phyloP scores from a whole-genome alignment of 1,284 basidiomycete species.

The Malassezia yamatoensis region DNA sequence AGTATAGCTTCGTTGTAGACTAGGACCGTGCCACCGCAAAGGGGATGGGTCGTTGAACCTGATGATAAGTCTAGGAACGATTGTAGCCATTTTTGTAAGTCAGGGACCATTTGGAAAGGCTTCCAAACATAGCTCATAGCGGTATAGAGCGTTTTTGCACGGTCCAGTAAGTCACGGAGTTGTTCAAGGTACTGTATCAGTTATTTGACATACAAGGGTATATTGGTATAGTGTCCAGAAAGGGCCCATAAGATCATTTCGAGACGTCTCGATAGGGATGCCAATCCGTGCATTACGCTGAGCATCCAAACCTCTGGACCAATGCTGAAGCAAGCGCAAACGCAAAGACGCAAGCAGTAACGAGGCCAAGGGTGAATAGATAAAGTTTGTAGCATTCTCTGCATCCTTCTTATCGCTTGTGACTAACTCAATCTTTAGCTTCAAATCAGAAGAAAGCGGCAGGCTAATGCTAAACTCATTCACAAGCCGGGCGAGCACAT shows the following conservation, averaged over 20 bases:
- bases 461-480: conserved; percentile 15
- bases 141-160: background rate
- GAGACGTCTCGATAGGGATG: background rate
- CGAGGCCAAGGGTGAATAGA: conserved; percentile 8
- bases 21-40: conserved; percentile 10
- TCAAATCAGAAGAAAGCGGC: conserved; percentile 11
- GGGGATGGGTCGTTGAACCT: background rate
- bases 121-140: conserved; percentile 1
- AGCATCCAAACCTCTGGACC: background rate
- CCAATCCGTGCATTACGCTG: background rate
- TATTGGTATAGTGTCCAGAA: conserved; percentile 17
- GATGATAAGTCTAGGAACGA: conserved; percentile 5
- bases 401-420: background rate
- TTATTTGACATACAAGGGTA: conserved; percentile 6
- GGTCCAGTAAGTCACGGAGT: conserved; percentile 5
- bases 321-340: conserved; percentile 16
- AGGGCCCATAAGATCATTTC: conserved; percentile 4
- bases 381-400: background rate
- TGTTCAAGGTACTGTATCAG: conserved; percentile 6
- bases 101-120: conserved; percentile 5
- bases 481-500: conserved; percentile 20
- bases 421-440: conserved; percentile 21
- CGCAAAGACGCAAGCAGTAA: conserved; percentile 14
- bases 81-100: conserved; percentile 5
- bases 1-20: background rate